A percentile compares a stretch with the other conserved stretches of the same genome.
Conservation (phyloP, 176 grass and related monocot genomes). For the Triticum aestivum region DNA sequence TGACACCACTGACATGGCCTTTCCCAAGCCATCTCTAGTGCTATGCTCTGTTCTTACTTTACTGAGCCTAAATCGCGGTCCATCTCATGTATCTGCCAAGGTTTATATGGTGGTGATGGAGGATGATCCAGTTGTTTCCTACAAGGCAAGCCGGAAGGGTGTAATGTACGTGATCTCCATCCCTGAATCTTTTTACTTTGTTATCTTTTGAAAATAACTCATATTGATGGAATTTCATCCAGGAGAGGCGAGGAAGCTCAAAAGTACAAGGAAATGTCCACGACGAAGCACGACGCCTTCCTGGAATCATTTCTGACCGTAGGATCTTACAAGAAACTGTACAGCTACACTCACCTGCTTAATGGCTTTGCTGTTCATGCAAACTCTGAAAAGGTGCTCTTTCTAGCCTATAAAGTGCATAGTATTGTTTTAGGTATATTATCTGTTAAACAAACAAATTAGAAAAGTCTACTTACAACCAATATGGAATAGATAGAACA, state of each 20-base stretch:
- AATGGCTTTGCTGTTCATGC: conserved; percentile 87
- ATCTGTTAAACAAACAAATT: neutral
- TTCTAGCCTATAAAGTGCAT: neutral
- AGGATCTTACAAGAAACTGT: conserved; percentile 82
- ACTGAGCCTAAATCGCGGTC: conserved; percentile 31
- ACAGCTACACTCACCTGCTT: conserved; percentile 83
- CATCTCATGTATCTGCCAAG: conserved; percentile 54
- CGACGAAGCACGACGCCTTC: conserved; percentile 70
- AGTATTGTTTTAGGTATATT: neutral
- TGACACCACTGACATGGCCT: conserved; percentile 42
- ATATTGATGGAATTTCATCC: conserved; percentile 22
- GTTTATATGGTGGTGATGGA: conserved; percentile 91
- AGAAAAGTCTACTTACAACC: neutral
- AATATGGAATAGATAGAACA: neutral
- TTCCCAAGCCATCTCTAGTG: conserved; percentile 19
- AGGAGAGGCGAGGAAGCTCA: conserved; percentile 74
- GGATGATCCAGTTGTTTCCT: conserved; percentile 70
- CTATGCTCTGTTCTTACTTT: conserved; percentile 41
- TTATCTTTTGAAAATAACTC: neutral
- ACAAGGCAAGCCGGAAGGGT: conserved; percentile 42
- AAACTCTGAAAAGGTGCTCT: conserved; percentile 61
- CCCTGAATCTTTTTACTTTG: conserved; percentile 1
- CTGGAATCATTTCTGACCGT: conserved; percentile 74
- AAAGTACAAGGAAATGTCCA: conserved; percentile 60
- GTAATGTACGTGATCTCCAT: conserved; percentile 45